Percentiles rank a stretch among this genome's conserved stretches.
phyloP scores from a whole-genome alignment of 495 filamentous ascomycete species.

The Eremomyces bilateralis region DNA sequence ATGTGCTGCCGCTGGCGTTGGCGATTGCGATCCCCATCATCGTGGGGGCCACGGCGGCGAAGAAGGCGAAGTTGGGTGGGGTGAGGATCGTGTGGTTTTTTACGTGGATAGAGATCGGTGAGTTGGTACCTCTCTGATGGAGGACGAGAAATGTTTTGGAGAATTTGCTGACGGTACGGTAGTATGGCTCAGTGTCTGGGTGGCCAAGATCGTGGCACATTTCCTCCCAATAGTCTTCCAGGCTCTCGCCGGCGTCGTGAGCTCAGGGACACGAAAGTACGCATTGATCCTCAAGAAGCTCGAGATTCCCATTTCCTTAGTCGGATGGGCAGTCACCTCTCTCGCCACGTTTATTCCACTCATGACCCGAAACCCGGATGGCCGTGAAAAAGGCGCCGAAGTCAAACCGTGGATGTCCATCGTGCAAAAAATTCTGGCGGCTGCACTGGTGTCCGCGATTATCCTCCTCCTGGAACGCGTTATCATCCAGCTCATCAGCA shows the following conservation, averaged over 20 bases:
- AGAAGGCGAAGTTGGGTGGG: slow-evolving; percentile 33
- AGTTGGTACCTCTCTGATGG: not conserved
- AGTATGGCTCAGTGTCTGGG: slow-evolving; percentile 77
- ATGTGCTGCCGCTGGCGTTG: slow-evolving; percentile 56
- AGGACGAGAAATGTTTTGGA: not conserved
- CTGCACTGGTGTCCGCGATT: slow-evolving; percentile 50
- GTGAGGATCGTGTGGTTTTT: slow-evolving; percentile 63
- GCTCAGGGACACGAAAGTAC: slow-evolving; percentile 82
- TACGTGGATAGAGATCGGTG: slow-evolving; percentile 61
- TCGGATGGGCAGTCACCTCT: slow-evolving; percentile 63
- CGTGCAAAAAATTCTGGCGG: slow-evolving; percentile 54
- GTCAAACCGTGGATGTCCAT: slow-evolving; percentile 30
- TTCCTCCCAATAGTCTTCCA: slow-evolving; percentile 65
- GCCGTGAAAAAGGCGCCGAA: slow-evolving; percentile 4
- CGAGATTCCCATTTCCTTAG: slow-evolving; percentile 70
- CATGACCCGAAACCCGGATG: slow-evolving; percentile 27
- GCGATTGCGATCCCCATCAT: slow-evolving; percentile 67
- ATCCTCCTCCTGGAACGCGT: slow-evolving; percentile 65
- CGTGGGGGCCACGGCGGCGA: slow-evolving; percentile 35
- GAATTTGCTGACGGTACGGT: slow-evolving; percentile 1
- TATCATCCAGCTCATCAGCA: slow-evolving; percentile 76
- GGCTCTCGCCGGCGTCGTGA: slow-evolving; percentile 72
- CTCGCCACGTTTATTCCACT: slow-evolving; percentile 59
- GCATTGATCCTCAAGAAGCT: slow-evolving; percentile 56
- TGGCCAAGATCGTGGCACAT: slow-evolving; percentile 61